Conservation (phyloP, 2,329 filamentous ascomycete genomes). For the Arthrobotrys sphaeroides region DNA sequence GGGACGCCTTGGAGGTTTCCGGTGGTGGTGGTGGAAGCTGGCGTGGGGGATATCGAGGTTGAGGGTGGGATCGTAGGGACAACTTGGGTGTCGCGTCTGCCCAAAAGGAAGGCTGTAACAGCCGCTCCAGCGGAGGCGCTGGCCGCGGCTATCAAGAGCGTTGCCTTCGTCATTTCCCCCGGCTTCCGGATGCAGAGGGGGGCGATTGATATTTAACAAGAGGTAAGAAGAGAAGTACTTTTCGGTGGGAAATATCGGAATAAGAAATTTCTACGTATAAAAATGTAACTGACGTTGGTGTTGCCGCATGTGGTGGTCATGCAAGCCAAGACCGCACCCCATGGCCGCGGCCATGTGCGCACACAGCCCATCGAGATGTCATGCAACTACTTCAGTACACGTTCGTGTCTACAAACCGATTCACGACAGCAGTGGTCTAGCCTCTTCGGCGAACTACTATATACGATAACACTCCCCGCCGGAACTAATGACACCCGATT, state of each 20-base stretch:
- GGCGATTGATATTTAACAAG: neutral
- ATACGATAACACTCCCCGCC: too few species aligned
- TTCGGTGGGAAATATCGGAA: neutral
- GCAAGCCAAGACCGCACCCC: neutral
- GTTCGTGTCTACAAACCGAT: too few species aligned
- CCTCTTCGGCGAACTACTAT: too few species aligned
- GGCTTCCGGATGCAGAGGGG: too few species aligned
- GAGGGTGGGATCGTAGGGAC: conserved; percentile 57
- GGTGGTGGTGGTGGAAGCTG: conserved; percentile 12
- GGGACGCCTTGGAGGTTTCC: conserved; percentile 52
- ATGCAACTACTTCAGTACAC: too few species aligned
- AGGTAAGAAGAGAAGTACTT: neutral
- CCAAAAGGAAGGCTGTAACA: conserved; percentile 70
- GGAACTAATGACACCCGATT: too few species aligned
- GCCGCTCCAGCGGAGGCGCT: conserved; percentile 80
- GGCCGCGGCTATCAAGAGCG: conserved; percentile 77
- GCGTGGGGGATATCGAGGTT: conserved; percentile 54
- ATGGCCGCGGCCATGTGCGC: neutral
- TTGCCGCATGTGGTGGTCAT: conserved; percentile 24
- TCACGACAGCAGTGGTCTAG: too few species aligned
- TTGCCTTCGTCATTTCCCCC: conserved; percentile 83
- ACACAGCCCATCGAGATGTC: too few species aligned
- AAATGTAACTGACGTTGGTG: conserved; percentile 5
- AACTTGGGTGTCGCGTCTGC: conserved; percentile 60
- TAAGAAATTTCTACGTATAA: neutral